A percentile compares a stretch with the other conserved stretches of the same genome.
These are phyloP conservation scores for Voacanga thouarsii DNA, from an alignment of 257 asterid genomes.

Conservation along the genomic window DNA sequence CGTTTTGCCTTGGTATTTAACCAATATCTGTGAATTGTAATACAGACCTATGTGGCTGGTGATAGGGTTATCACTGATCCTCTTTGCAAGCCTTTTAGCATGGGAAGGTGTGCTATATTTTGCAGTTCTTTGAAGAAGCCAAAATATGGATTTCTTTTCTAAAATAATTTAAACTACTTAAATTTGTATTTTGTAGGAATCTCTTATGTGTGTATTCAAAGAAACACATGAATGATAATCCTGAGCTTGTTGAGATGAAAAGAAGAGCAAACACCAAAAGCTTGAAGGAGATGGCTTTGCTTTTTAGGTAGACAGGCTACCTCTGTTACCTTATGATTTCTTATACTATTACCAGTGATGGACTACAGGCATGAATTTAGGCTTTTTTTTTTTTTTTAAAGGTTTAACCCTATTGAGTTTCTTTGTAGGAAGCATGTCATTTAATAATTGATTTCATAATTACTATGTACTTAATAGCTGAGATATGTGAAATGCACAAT, in stretches of 20 bases:
- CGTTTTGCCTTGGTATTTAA: slow-evolving; percentile 11
- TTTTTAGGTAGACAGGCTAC: slow-evolving; percentile 56
- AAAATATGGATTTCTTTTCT: slow-evolving; percentile 13
- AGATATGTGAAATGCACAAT: background rate
- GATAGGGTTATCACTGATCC: slow-evolving; percentile 97
- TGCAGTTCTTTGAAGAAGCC: slow-evolving; percentile 8
- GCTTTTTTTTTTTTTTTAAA: background rate
- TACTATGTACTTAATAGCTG: background rate
- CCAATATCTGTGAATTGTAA: slow-evolving; percentile 26
- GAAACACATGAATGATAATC: slow-evolving; percentile 89
- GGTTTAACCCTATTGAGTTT: background rate
- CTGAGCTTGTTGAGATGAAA: slow-evolving; percentile 77
- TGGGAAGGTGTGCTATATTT: slow-evolving; percentile 72
- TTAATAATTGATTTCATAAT: background rate
- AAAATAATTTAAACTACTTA: slow-evolving; percentile 11
- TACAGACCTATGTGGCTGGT: slow-evolving; percentile 91
- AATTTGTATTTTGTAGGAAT: slow-evolving; percentile 54
- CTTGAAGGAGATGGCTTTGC: slow-evolving; percentile 90
- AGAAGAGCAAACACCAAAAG: slow-evolving; percentile 89
- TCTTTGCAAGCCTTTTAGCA: slow-evolving; percentile 96
- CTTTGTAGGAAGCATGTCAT: background rate
- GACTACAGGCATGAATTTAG: background rate
- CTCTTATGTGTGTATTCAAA: slow-evolving; percentile 91
- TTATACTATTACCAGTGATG: background rate
- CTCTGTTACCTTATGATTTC: background rate